Percentiles rank a stretch among this genome's conserved stretches.
phyloP scores from a whole-genome alignment of 306 rosid genomes.

The Hippophae gyantsensis region DNA sequence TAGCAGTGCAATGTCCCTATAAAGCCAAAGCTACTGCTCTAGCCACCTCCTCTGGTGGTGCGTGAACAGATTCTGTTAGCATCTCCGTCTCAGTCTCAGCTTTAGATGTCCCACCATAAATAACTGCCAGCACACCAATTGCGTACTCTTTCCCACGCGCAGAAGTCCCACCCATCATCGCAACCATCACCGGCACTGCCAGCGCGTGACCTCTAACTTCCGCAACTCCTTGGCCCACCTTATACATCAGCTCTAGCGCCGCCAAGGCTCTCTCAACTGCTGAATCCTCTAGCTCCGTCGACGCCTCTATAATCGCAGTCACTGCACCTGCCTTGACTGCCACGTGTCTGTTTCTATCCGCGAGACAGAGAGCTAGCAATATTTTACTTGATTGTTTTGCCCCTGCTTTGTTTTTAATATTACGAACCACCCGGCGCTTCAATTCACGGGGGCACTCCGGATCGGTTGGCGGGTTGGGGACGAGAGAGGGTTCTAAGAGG shows the following conservation, averaged over 20 bases:
- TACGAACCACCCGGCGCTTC: slow-evolving; percentile 45
- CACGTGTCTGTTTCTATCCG: slow-evolving; percentile 62
- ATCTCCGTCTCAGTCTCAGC: slow-evolving; percentile 19
- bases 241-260: slow-evolving; percentile 77
- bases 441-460: slow-evolving; percentile 64
- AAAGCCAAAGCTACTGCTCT: slow-evolving; percentile 82
- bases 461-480: slow-evolving; percentile 62
- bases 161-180: slow-evolving; percentile 69
- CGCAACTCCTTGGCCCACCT: slow-evolving; percentile 72
- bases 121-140: slow-evolving; percentile 61
- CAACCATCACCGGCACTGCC: slow-evolving; percentile 82
- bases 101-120: slow-evolving; percentile 28
- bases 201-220: slow-evolving; percentile 72
- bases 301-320: slow-evolving; percentile 54
- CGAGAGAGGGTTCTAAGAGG: slow-evolving; percentile 69
- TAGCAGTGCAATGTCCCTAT: slow-evolving; percentile 62
- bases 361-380: slow-evolving; percentile 68
- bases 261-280: slow-evolving; percentile 80
- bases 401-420: slow-evolving; percentile 25
- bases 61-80: slow-evolving; percentile 12
- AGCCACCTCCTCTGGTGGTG: slow-evolving; percentile 91
- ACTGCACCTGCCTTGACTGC: slow-evolving; percentile 75
- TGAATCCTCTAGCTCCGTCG: slow-evolving; percentile 52
- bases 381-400: slow-evolving; percentile 55
- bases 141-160: slow-evolving; percentile 84